Evolutionary conservation across 208 protist species (phyloP).

Genomic region (Crithidia thermophila): DNA sequence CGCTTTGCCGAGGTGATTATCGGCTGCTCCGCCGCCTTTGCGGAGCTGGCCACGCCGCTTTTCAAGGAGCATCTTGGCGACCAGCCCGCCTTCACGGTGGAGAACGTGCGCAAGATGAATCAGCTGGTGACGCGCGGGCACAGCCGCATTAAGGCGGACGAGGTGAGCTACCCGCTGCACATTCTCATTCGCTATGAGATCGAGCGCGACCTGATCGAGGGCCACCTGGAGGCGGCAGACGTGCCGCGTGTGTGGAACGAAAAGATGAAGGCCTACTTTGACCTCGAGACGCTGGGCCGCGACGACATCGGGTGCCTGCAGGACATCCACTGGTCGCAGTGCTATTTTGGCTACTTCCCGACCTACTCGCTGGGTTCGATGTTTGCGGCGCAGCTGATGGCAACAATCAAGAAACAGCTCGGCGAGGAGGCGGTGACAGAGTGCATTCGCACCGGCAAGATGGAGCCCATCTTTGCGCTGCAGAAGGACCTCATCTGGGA

Average conservation of each 20-base stretch:
- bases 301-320: slow-evolving; percentile 81
- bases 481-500: slow-evolving; percentile 69
- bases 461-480: slow-evolving; percentile 47
- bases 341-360: slow-evolving; percentile 78
- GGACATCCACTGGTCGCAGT: slow-evolving; percentile 84
- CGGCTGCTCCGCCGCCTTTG: slow-evolving; percentile 57
- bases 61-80: slow-evolving; percentile 48
- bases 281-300: slow-evolving; percentile 71
- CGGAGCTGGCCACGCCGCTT: slow-evolving; percentile 43
- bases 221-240: slow-evolving; percentile 61
- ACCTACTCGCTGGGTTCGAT: slow-evolving; percentile 82
- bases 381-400: slow-evolving; percentile 76
- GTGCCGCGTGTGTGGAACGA: slow-evolving; percentile 77
- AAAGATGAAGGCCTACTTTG: slow-evolving; percentile 86
- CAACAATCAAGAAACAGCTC: slow-evolving; percentile 49
- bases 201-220: slow-evolving; percentile 74
- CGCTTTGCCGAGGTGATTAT: slow-evolving; percentile 83
- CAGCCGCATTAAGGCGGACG: slow-evolving; percentile 81
- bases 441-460: slow-evolving; percentile 48
- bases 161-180: slow-evolving; percentile 88
- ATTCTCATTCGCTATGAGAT: slow-evolving; percentile 87
- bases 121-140: slow-evolving; percentile 48
- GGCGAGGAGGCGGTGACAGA: slow-evolving; percentile 40
- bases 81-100: slow-evolving; percentile 38
- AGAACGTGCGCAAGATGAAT: slow-evolving; percentile 19